A percentile compares a stretch with the other conserved stretches of the same genome.
Evolutionary conservation across 208 protist genomes (phyloP).

Genomic region (Strigomonas galati): DNA sequence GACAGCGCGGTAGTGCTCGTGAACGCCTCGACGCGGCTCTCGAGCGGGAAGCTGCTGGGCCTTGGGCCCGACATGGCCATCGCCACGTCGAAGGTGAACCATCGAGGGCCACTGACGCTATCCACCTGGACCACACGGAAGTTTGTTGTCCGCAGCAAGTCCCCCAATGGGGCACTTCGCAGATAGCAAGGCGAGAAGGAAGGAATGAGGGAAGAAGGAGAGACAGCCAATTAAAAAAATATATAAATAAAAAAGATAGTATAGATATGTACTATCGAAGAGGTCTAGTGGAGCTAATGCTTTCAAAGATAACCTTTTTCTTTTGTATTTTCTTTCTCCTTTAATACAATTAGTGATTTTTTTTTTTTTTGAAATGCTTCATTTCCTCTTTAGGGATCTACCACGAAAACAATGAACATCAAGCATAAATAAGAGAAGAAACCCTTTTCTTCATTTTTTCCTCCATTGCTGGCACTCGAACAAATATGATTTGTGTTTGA

Average conservation of each 20-base stretch:
- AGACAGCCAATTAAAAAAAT: conserved; percentile 8
- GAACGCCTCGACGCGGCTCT: conserved; percentile 53
- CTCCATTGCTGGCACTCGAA: background rate
- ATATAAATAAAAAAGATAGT: background rate
- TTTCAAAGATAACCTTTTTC: conserved; percentile 3
- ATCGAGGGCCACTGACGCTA: conserved; percentile 44
- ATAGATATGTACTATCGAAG: too few relatives aligned
- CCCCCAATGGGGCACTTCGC: conserved; percentile 26
- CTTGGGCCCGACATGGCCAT: conserved; percentile 51
- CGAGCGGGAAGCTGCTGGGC: conserved; percentile 48
- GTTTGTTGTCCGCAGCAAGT: conserved; percentile 33
- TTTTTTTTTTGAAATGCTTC: conserved; percentile 1
- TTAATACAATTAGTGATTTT: conserved; percentile 2
- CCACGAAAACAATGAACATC: too few relatives aligned
- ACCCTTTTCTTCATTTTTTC: background rate
- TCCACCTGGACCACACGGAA: conserved; percentile 40
- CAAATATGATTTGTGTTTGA: conserved; percentile 2
- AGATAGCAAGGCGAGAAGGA: conserved; percentile 4
- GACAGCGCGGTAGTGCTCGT: conserved; percentile 50
- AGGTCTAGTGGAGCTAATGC: too few relatives aligned
- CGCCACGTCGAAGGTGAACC: conserved; percentile 52
- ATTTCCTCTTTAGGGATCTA: background rate
- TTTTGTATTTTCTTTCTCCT: conserved; percentile 3
- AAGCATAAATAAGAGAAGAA: conserved; percentile 11
- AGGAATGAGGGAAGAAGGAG: background rate